Evolutionary conservation across 108 stramenopile genomes (phyloP), one percentile per base, ranked within the genome.

Genomic region (Cyclotella choctawhatcheeana): DNA sequence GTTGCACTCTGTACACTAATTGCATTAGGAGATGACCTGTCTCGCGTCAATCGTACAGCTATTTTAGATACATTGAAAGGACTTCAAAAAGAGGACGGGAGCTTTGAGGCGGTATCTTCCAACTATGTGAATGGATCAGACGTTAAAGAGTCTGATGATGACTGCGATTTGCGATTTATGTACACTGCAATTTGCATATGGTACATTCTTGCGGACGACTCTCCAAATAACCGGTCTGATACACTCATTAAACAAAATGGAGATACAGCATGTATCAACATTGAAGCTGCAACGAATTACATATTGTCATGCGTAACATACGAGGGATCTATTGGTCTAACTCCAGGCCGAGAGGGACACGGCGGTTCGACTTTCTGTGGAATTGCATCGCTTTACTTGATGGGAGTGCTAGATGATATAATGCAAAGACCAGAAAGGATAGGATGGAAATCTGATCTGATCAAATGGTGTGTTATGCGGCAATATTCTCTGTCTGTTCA

Each of bases 341-440:
- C 87, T 3, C 91, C 91, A 5, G 89, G 88, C 4, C 51, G 83
- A 69, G 92, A 93, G 77, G 83, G 88, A 37, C 93, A 93, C 59
- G 94, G 94, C 25, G 96, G 96, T 50, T 84, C 89, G 3, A 94
- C 91, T 3, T 97, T 93, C 74, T 94, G 93, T 72, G 94, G 84
- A 8, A 60, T 94, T 4, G 93, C 96, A 3, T 70, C 92, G 0
- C 54, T 95, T 3, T 48, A 53, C 8, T 71, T 95, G 24, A 73
- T 97, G 84, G 89, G 88, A 12, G 64, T 58, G n/a, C 61, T 93
- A 55, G 87, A 88, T 18, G 68, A 76, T 52, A 73, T 87, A 2
- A 30, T 90, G 58, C 26, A 62, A 55, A 37, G 58, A 2, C 13
- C 54, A 2, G 77, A 45, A 34, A 30, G 50, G 29, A 53, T 1